Percentiles rank a stretch among this genome's conserved stretches.
Conservation (phyloP, 345 rosid species). For the Salix caprea region DNA sequence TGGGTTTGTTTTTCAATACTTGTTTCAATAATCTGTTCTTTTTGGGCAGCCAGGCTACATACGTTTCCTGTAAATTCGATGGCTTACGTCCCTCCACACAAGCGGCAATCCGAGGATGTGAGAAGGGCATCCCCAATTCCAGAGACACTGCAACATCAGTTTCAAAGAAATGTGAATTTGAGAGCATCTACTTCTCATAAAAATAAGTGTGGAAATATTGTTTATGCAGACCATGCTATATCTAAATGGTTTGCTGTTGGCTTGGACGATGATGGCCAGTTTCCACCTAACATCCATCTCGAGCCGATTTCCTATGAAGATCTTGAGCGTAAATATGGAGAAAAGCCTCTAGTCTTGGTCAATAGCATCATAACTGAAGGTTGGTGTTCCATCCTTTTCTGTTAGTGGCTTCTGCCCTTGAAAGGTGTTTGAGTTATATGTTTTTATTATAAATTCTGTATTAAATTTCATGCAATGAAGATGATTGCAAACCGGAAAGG, state of each 20-base stretch:
- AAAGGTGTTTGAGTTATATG: too few species aligned
- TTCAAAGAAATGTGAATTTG: constrained; percentile 28
- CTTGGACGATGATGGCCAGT: constrained; percentile 30
- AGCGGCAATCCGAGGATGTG: constrained; percentile 38
- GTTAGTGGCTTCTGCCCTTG: neutral
- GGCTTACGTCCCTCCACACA: constrained; percentile 20
- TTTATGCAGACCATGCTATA: constrained; percentile 32
- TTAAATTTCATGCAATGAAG: neutral
- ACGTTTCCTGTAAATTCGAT: too few species aligned
- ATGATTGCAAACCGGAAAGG: constrained; percentile 15
- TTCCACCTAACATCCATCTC: constrained; percentile 34
- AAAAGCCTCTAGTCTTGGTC: constrained; percentile 34
- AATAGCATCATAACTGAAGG: constrained; percentile 25
- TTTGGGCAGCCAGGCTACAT: neutral
- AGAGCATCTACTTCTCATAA: constrained; percentile 1
- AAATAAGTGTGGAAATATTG: constrained; percentile 23
- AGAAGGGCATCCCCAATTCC: constrained; percentile 30
- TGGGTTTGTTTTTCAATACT: neutral
- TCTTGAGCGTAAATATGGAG: constrained; percentile 22
- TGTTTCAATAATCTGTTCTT: neutral
- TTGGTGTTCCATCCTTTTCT: constrained; percentile 1
- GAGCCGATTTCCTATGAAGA: constrained; percentile 33
- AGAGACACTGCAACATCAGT: constrained; percentile 24
- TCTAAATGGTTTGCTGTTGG: constrained; percentile 49
- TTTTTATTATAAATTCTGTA: neutral